Evolutionary conservation across 768 basidiomycete genomes (phyloP), one percentile per base, ranked within the genome.

Genomic region (Tylopilus plumbeoviolaceoides): DNA sequence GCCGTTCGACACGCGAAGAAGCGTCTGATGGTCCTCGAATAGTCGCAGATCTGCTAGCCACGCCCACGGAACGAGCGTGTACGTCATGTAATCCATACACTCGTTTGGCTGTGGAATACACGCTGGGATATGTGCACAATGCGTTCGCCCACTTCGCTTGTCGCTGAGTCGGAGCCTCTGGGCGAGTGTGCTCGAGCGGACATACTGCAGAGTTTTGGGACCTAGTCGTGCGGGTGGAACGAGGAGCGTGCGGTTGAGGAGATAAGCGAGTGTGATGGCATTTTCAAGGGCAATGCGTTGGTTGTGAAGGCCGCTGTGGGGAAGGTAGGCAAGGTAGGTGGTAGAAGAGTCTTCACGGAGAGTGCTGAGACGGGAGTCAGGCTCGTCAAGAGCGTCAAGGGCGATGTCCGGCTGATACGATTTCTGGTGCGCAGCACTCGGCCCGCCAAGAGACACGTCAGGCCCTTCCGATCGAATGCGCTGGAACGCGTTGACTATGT

Each of bases 221-320:
- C 88, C 87, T 7, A 91, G 78, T 36, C 83, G 81, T 27, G 86
- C 74, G 11, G 86, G 85, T n/a, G 91, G 89, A 30, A 91, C 72
- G 57, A 92, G 79, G 30, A 92, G 75, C 11, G 89, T 93, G 54
- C 89, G 84, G 70, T 86, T 84, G 54, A 90, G 78, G 28, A 86
- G 64, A 54, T 70, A 73, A 2, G 89, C 77, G 47, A 92, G 78
- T n/a, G 84, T 73, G 18, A 91, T 77, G 3, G 88, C 91, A 61
- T 93, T 93, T 70, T 92, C 88, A 55, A 93, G 78, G 17, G 88
- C 84, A 58, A 93, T 90, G 31, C 89, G 84, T 70, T 92, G 89
- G 67, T 90, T 92, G 69, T 92, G 88, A 58, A 89, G 86, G 4
- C 89, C 87, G 56, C 87, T 89, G 65, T 92, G 89, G 12, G 90